These are phyloP conservation scores for Irpex sp. DNA, from an alignment of 1,284 basidiomycete genomes.

Conservation along the genomic window DNA sequence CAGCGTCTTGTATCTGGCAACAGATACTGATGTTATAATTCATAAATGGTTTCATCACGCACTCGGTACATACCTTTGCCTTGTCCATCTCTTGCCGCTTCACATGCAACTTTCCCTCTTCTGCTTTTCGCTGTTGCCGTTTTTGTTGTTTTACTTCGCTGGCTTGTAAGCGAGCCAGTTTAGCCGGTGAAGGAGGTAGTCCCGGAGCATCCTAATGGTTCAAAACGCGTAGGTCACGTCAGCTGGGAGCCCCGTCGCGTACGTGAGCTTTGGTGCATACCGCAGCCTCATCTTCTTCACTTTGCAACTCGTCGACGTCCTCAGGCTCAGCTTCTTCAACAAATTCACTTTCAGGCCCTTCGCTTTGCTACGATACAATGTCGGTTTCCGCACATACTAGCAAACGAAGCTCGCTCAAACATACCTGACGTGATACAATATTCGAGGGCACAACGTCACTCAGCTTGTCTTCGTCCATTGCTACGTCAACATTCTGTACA, in stretches of 20 bases:
- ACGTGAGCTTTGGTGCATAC: slow-evolving; percentile 23
- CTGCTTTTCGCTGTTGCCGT: slow-evolving; percentile 64
- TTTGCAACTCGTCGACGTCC: slow-evolving; percentile 65
- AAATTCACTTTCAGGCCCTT: slow-evolving; percentile 67
- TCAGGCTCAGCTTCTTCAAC: slow-evolving; percentile 38
- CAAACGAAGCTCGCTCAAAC: slow-evolving; percentile 10
- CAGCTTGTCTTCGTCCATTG: slow-evolving; percentile 70
- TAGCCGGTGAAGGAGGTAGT: slow-evolving; percentile 35
- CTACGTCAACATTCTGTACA: slow-evolving; percentile 14
- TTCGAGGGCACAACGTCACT: slow-evolving; percentile 81
- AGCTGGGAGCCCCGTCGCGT: slow-evolving; percentile 5
- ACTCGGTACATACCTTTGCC: slow-evolving; percentile 55
- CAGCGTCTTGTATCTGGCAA: slow-evolving; percentile 80
- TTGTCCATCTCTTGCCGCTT: slow-evolving; percentile 81
- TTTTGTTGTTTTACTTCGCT: slow-evolving; percentile 44
- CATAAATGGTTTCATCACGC: background rate
- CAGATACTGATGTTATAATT: background rate
- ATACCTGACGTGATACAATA: slow-evolving; percentile 76
- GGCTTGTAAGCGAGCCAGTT: slow-evolving; percentile 34
- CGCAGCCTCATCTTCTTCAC: slow-evolving; percentile 47
- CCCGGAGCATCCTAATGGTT: slow-evolving; percentile 23
- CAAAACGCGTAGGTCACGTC: slow-evolving; percentile 17
- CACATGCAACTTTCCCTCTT: slow-evolving; percentile 62
- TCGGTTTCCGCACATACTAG: background rate
- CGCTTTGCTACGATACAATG: slow-evolving; percentile 51